phyloP scores from a whole-genome alignment of 805 yeast species.

The Wickerhamomyces sydowiorum region DNA sequence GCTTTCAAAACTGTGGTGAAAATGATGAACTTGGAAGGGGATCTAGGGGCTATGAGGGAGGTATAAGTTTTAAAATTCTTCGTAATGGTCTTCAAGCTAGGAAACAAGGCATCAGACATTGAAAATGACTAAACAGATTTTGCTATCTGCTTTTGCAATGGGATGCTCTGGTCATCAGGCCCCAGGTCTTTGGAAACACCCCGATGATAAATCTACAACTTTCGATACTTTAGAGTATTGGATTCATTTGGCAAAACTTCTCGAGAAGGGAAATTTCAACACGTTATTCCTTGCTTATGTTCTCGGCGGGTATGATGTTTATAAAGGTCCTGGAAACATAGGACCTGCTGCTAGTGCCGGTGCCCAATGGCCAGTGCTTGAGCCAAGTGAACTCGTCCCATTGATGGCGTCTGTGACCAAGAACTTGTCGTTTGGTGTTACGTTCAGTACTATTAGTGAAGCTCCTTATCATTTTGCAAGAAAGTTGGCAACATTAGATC shows the following conservation, averaged over 20 bases:
- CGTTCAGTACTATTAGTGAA: conserved; percentile 32
- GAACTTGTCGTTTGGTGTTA: conserved; percentile 28
- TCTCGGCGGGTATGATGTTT: conserved; percentile 32
- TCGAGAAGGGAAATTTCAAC: conserved; percentile 30
- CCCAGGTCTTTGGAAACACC: conserved; percentile 34
- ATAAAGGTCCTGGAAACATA: conserved; percentile 29
- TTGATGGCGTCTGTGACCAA: conserved; percentile 34
- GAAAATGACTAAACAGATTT: too few relatives aligned
- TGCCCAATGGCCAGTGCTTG: conserved; percentile 28
- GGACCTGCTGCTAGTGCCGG: conserved; percentile 25
- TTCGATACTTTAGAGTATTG: conserved; percentile 27
- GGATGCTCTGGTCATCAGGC: conserved; percentile 15
- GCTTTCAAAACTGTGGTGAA: too few relatives aligned
- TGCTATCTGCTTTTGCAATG: too few relatives aligned
- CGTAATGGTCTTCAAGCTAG: too few relatives aligned
- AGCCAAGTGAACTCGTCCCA: conserved; percentile 17
- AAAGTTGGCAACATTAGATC: conserved; percentile 33
- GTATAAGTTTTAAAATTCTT: too few relatives aligned
- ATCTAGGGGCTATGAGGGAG: too few relatives aligned
- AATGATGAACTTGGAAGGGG: too few relatives aligned
- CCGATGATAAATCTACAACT: conserved; percentile 25
- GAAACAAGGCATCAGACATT: too few relatives aligned
- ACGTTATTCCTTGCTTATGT: conserved; percentile 32
- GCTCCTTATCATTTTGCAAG: conserved; percentile 31
- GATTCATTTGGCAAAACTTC: conserved; percentile 27